Percentiles rank a stretch among this genome's conserved stretches.
Conservation (phyloP, 2,329 filamentous ascomycete species). For the Ramichloridium luteum region DNA sequence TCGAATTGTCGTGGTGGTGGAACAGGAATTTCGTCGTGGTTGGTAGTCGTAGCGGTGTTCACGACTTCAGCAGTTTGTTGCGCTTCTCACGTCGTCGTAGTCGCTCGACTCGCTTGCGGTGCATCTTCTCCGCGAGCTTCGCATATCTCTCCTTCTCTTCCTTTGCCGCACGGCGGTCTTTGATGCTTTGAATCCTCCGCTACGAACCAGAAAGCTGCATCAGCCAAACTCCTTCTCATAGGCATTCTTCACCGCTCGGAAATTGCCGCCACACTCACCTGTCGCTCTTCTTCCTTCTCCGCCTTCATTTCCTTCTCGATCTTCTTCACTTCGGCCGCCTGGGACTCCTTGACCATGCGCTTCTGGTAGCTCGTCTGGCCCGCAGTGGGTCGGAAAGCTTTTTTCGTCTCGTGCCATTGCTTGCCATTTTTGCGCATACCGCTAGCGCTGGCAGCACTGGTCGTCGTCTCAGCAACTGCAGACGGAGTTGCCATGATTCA, state of each 20-base stretch:
- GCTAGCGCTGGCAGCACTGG: conserved; percentile 20
- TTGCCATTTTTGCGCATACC: conserved; percentile 86
- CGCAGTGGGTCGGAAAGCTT: conserved; percentile 69
- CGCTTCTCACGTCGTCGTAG: conserved; percentile 93
- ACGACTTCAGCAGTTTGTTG: conserved; percentile 59
- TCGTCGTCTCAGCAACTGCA: conserved; percentile 23
- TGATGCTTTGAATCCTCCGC: conserved; percentile 66
- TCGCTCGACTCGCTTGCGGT: conserved; percentile 84
- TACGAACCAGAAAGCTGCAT: no score
- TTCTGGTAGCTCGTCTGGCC: conserved; percentile 71
- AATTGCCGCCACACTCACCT: conserved; percentile 47
- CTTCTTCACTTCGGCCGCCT: conserved; percentile 67
- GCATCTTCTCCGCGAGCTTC: conserved; percentile 96
- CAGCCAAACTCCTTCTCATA: no score
- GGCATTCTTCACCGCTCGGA: no score
- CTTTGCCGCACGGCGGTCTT: conserved; percentile 75
- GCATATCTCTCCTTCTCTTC: conserved; percentile 87
- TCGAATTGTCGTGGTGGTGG: no score
- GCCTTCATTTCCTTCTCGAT: conserved; percentile 93
- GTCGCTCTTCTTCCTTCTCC: conserved; percentile 79
- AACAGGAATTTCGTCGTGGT: no score
- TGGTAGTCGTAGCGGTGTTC: no score
- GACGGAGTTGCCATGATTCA: conserved; percentile 23
- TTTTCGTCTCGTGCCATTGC: conserved; percentile 79
- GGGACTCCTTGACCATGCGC: conserved; percentile 57